Percentiles rank a stretch among this genome's conserved stretches.
These are phyloP conservation scores for Solanum medicagineum DNA, from an alignment of 257 asterid species.

Conservation along the genomic window DNA sequence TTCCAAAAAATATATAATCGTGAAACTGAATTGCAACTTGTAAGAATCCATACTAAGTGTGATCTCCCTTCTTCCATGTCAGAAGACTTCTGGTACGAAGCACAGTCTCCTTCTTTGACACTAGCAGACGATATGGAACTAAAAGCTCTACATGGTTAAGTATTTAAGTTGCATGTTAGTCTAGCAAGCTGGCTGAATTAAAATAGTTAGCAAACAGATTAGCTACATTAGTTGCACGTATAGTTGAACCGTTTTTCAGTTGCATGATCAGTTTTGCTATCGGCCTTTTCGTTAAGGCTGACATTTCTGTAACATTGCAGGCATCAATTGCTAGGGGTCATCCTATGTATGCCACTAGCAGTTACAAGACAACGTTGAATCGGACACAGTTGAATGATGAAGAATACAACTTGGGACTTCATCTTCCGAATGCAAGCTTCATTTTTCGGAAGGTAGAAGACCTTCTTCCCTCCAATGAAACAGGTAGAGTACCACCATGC, in stretches of 20 bases:
- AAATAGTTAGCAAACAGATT: background rate
- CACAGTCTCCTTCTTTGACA: background rate
- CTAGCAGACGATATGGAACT: background rate
- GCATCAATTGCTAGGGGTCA: slow-evolving; percentile 60
- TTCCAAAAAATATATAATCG: background rate
- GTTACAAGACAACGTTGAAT: slow-evolving; percentile 33
- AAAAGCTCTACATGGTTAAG: background rate
- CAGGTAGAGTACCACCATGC: background rate
- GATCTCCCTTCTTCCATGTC: background rate
- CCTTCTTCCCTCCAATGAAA: slow-evolving; percentile 21
- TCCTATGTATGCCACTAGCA: slow-evolving; percentile 40
- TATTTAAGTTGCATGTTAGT: background rate
- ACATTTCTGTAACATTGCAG: slow-evolving; percentile 18
- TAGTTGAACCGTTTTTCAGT: background rate
- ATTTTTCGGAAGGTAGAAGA: slow-evolving; percentile 42
- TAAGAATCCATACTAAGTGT: background rate
- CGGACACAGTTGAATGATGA: slow-evolving; percentile 25
- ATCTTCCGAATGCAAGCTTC: slow-evolving; percentile 45
- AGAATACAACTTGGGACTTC: slow-evolving; percentile 29
- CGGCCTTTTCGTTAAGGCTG: background rate
- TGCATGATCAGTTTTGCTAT: background rate
- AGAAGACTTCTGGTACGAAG: background rate
- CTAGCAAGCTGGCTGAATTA: background rate
- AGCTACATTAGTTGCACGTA: background rate
- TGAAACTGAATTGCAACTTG: background rate